Evolutionary conservation across 2,329 filamentous ascomycete genomes (phyloP), one percentile per base, ranked within the genome.

Genomic region (Trichoderma citrinoviride): DNA sequence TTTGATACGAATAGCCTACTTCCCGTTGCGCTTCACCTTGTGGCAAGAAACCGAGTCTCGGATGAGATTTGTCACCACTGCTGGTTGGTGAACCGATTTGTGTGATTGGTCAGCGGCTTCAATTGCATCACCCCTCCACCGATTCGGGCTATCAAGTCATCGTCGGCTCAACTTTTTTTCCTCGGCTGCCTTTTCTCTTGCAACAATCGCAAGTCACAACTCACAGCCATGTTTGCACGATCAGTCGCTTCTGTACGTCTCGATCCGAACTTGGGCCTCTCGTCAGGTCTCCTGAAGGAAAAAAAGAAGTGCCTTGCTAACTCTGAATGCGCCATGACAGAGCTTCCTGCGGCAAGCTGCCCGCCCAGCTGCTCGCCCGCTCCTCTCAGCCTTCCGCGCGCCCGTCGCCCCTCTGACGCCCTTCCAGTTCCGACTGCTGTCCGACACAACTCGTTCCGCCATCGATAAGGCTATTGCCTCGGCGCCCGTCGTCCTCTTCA

Each of bases 401-500:
- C 58, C 68, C 63, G 15, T 67, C 56, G 61, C 66, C 19, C 71
- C 71, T 60, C 66, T 73, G 49, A 70, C 72, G 50, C 73, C 74
- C 54, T 71, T 77, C 72, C 82, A 83, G 68, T 79, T 84, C 66
- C 90, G 93, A 65, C 84, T 92, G 46, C 85, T 99, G 54, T 97
- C 94, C 37, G 85, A 89, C 71, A 86, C 92, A 74, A 95, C 91
- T 12, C 87, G 85, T 67, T 79, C 87, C 44, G 93, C 93, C 27
- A 99, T 99, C 73, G 92, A 97, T 78, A 92, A 93, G 77, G 94
- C 94, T 37, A 89, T 99, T 17, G 83, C 81, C 25, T 93, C 93
- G 0, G 90, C 93, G 0, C 94, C 94, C 2, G 94, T 99, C 0
- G 95, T 99, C 1, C 84, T 99, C 65, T 99, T 99, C 83, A 99